A percentile compares a stretch with the other conserved stretches of the same genome.
Conservation (phyloP, 306 rosid genomes). For the Biancaea sappan region DNA sequence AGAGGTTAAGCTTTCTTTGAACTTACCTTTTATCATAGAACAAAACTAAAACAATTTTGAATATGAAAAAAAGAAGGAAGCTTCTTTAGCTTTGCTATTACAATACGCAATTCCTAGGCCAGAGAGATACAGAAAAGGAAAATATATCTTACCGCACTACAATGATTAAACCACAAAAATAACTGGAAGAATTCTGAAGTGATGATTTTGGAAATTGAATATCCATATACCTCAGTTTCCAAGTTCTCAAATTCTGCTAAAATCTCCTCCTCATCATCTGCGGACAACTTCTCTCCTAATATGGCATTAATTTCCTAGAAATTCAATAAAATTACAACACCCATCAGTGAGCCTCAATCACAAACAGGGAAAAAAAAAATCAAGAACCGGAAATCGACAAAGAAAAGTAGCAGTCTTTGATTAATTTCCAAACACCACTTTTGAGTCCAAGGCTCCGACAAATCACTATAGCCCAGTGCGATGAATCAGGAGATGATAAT, state of each 20-base stretch:
- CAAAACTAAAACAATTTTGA: no score
- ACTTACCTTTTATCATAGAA: no score
- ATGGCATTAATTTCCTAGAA: conserved; percentile 81
- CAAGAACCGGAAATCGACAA: conserved; percentile 16
- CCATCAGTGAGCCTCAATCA: conserved; percentile 22
- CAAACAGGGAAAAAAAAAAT: background rate
- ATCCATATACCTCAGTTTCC: conserved; percentile 71
- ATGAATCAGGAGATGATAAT: background rate
- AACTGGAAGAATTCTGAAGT: conserved; percentile 8
- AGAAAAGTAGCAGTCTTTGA: conserved; percentile 50
- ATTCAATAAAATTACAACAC: conserved; percentile 30
- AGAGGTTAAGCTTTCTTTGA: no score
- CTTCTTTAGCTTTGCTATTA: background rate
- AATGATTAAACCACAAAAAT: background rate
- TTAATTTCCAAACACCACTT: conserved; percentile 1
- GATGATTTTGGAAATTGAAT: conserved; percentile 8
- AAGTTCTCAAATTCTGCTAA: conserved; percentile 80
- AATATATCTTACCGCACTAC: background rate
- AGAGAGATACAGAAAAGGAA: no score
- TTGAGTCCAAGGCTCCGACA: background rate
- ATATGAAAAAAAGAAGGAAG: no score
- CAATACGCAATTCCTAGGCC: background rate
- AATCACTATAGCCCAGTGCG: conserved; percentile 17
- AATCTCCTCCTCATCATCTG: conserved; percentile 88
- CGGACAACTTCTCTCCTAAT: conserved; percentile 86